Evolutionary conservation across 1,139 yeast genomes (phyloP).

Genomic region (Hansenula lynferdii): DNA sequence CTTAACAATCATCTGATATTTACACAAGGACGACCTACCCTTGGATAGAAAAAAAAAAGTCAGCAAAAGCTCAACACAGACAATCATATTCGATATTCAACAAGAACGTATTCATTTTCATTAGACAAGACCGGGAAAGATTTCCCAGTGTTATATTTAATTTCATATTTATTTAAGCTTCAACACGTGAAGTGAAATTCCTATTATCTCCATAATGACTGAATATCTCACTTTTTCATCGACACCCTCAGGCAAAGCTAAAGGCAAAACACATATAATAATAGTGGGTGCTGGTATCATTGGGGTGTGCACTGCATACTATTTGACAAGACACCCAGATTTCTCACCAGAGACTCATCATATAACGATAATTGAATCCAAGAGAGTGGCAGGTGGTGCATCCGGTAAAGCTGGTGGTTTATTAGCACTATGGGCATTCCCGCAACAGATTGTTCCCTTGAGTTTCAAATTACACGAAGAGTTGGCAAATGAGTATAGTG

Average conservation of each 20-base stretch:
- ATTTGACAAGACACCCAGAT: slow-evolving; percentile 74
- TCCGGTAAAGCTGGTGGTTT: slow-evolving; percentile 97
- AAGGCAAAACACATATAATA: slow-evolving; percentile 63
- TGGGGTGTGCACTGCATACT: slow-evolving; percentile 94
- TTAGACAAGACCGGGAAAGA: too few relatives aligned
- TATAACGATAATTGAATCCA: slow-evolving; percentile 85
- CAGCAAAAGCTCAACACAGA: too few relatives aligned
- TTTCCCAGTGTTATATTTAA: too few relatives aligned
- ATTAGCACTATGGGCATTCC: slow-evolving; percentile 94
- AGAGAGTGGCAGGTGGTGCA: slow-evolving; percentile 96
- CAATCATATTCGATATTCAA: too few relatives aligned
- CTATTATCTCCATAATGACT: too few relatives aligned
- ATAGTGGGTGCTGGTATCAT: slow-evolving; percentile 94
- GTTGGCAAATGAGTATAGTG: slow-evolving; percentile 71
- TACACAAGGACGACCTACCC: too few relatives aligned
- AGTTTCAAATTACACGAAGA: slow-evolving; percentile 85
- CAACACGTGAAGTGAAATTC: too few relatives aligned
- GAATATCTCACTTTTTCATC: slow-evolving; percentile 31
- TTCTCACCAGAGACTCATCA: slow-evolving; percentile 70
- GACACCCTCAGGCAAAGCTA: slow-evolving; percentile 50
- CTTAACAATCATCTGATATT: too few relatives aligned
- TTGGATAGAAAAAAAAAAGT: too few relatives aligned
- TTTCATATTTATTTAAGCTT: too few relatives aligned
- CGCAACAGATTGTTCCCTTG: slow-evolving; percentile 87
- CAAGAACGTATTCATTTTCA: too few relatives aligned